These are phyloP conservation scores for Botrytis fragariae DNA, from an alignment of 2,329 filamentous ascomycete genomes.

Conservation along the genomic window DNA sequence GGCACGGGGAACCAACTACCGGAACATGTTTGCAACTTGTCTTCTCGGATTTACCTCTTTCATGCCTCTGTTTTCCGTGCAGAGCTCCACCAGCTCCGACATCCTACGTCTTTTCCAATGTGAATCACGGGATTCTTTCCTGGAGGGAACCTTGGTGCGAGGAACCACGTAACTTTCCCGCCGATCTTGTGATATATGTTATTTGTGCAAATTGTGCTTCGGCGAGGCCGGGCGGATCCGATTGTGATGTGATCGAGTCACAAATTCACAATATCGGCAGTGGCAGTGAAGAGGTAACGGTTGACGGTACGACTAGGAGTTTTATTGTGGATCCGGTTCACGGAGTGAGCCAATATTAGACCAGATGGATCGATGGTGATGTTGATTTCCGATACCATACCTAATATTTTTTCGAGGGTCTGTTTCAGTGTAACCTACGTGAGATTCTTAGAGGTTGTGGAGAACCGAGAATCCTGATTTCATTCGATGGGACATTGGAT, in stretches of 20 bases:
- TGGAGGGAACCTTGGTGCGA: neutral
- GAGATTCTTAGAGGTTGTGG: conserved; percentile 3
- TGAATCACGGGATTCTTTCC: conserved; percentile 17
- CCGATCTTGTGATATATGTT: neutral
- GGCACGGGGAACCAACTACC: neutral
- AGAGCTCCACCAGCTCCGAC: conserved; percentile 3
- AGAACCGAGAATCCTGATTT: neutral
- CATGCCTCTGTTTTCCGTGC: neutral
- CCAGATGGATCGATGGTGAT: neutral
- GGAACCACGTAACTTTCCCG: neutral
- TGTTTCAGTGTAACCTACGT: neutral
- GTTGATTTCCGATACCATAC: conserved; percentile 6
- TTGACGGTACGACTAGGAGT: neutral
- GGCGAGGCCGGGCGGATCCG: neutral
- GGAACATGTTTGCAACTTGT: neutral
- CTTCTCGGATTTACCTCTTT: neutral
- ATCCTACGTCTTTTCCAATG: neutral
- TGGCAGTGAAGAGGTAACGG: conserved; percentile 5
- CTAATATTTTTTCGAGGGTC: neutral
- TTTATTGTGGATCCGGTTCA: neutral
- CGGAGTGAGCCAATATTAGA: conserved; percentile 10
- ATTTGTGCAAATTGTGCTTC: neutral
- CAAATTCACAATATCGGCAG: neutral
- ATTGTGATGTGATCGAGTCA: conserved; percentile 6
- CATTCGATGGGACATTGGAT: neutral